These are phyloP conservation scores for Gonapodya sp. DNA, from an alignment of 192 early-diverging fungal genomes.

Conservation along the genomic window DNA sequence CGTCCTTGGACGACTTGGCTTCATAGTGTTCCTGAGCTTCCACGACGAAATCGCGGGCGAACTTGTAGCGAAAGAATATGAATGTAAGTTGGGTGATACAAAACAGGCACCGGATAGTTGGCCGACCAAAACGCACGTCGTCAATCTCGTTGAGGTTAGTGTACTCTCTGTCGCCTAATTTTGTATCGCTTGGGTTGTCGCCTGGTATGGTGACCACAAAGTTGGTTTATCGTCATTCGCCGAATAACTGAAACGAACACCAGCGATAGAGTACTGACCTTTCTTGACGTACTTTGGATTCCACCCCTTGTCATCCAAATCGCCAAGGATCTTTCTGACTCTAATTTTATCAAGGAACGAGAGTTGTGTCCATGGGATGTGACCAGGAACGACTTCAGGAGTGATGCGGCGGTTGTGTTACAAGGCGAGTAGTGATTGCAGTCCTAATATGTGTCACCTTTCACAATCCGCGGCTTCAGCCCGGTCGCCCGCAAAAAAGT, in stretches of 20 bases:
- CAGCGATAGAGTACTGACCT: neutral
- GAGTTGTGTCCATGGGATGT: neutral
- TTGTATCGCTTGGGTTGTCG: neutral
- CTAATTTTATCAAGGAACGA: neutral
- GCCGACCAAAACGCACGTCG: neutral
- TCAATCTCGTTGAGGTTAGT: neutral
- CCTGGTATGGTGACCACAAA: too few species aligned
- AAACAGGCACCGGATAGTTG: neutral
- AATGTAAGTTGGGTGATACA: neutral
- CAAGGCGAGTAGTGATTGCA: too few species aligned
- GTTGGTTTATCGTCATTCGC: neutral
- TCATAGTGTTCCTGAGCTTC: neutral
- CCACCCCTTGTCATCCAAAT: neutral
- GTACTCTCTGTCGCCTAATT: neutral
- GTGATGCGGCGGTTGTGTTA: neutral
- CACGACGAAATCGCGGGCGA: neutral
- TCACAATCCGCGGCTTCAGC: neutral
- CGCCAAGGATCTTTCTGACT: neutral
- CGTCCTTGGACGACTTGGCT: neutral
- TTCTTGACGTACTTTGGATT: neutral
- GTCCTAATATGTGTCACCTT: neutral
- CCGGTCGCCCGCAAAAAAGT: neutral
- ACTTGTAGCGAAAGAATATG: neutral
- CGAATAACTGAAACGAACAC: neutral
- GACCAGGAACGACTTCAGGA: neutral